Percentiles rank a stretch among this genome's conserved stretches.
These are phyloP conservation scores for Russula vinacea DNA, from an alignment of 768 basidiomycete genomes.

Conservation along the genomic window DNA sequence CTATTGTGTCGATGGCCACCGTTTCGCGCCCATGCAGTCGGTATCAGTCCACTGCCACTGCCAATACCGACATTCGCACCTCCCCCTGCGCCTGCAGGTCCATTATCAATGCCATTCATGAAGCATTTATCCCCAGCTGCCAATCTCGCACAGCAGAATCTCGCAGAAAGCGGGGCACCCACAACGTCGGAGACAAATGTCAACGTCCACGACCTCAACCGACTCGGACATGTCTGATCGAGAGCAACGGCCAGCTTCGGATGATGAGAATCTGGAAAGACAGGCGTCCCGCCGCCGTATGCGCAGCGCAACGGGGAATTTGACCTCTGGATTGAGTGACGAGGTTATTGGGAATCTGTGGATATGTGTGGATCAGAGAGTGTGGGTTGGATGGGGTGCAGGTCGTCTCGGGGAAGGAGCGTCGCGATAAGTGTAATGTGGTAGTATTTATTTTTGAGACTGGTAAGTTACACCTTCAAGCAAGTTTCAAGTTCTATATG, in stretches of 20 bases:
- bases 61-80: constrained; percentile 29
- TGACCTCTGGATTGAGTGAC: constrained; percentile 15
- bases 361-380: constrained; percentile 26
- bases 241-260: constrained; percentile 18
- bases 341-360: constrained; percentile 29
- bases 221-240: constrained; percentile 20
- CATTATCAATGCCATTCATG: constrained; percentile 17
- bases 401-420: constrained; percentile 24
- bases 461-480: too few species aligned
- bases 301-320: constrained; percentile 22
- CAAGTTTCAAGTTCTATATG: too few species aligned
- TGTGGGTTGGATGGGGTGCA: constrained; percentile 1
- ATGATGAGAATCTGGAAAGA: constrained; percentile 12
- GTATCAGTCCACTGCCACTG: neutral
- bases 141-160: constrained; percentile 27
- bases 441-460: constrained; percentile 10
- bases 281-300: constrained; percentile 24
- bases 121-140: constrained; percentile 28
- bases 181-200: constrained; percentile 25
- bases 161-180: constrained; percentile 20
- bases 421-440: constrained; percentile 25
- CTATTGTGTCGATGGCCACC: constrained; percentile 3
- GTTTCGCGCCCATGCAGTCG: neutral
- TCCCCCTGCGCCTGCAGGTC: constrained; percentile 15
- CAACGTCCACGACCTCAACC: constrained; percentile 22